Conservation (phyloP, 805 yeast genomes). For the Wickerhamomyces pijperi region DNA sequence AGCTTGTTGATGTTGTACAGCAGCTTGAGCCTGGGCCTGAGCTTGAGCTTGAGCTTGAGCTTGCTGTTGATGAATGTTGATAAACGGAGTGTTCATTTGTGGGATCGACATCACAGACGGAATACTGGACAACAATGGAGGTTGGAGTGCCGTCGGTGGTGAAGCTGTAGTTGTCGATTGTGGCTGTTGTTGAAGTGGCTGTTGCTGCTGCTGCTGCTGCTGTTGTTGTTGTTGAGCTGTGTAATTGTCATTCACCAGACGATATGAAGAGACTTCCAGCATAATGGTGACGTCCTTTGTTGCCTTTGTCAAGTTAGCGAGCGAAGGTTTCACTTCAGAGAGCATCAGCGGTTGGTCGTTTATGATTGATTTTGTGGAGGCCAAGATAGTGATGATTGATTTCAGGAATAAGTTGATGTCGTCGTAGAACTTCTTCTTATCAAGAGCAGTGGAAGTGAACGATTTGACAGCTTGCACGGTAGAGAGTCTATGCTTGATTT, state of each 20-base stretch:
- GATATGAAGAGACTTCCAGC: constrained; percentile 54
- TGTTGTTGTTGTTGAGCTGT: background rate
- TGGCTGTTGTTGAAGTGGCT: constrained; percentile 3
- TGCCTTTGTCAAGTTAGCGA: constrained; percentile 74
- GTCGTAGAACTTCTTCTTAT: constrained; percentile 69
- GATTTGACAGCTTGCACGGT: constrained; percentile 23
- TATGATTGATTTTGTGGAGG: constrained; percentile 74
- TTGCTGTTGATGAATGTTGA: constrained; percentile 3
- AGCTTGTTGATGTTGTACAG: background rate
- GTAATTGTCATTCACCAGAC: constrained; percentile 18
- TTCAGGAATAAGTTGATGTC: constrained; percentile 74
- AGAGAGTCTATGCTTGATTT: constrained; percentile 44
- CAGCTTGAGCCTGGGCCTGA: background rate
- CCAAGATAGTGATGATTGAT: constrained; percentile 73
- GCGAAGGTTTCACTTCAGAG: constrained; percentile 67
- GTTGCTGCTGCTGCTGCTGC: constrained; percentile 7
- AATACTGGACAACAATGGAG: constrained; percentile 16
- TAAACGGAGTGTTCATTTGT: constrained; percentile 17
- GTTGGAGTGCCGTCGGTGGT: constrained; percentile 11
- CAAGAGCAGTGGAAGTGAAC: constrained; percentile 33
- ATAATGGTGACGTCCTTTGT: constrained; percentile 89
- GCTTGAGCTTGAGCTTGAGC: background rate
- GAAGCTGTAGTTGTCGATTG: constrained; percentile 1
- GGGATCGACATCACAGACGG: constrained; percentile 22
- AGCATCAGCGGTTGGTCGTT: constrained; percentile 61